phyloP scores from a whole-genome alignment of 345 rosid genomes.

The Diplotaxis tenuifolia region DNA sequence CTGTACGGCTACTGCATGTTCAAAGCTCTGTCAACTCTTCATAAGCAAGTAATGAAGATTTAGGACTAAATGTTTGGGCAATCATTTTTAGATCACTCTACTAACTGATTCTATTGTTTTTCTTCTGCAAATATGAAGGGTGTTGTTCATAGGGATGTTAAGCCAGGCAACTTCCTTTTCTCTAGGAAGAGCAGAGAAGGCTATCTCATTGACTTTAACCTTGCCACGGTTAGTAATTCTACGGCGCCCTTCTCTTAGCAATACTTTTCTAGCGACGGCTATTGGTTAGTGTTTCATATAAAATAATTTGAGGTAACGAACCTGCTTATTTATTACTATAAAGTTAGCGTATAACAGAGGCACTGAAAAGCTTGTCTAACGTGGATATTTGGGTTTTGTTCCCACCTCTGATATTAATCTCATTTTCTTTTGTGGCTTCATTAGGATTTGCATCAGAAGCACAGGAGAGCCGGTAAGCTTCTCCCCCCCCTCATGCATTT shows the following conservation, averaged over 20 bases:
- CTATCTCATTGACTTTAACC: constrained; percentile 92
- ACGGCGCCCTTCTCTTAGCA: neutral
- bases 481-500: constrained; percentile 13
- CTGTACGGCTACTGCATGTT: constrained; percentile 89
- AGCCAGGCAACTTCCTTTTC: constrained; percentile 97
- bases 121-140: constrained; percentile 49
- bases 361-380: constrained; percentile 12
- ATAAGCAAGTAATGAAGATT: constrained; percentile 62
- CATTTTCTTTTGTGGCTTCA: constrained; percentile 6
- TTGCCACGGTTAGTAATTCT: constrained; percentile 71
- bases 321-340: neutral
- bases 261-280: constrained; percentile 5
- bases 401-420: neutral
- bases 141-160: constrained; percentile 90
- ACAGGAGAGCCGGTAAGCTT: constrained; percentile 54
- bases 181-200: constrained; percentile 73
- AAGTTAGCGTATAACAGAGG: constrained; percentile 12
- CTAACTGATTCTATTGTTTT: constrained; percentile 16
- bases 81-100: neutral
- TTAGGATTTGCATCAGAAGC: constrained; percentile 82
- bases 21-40: constrained; percentile 81
- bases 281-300: neutral
- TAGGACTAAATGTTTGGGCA: neutral
- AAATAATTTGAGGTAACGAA: constrained; percentile 7
- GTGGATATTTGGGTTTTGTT: neutral